Conservation (phyloP, 2,329 filamentous ascomycete genomes). For the Elsinoe batatas region DNA sequence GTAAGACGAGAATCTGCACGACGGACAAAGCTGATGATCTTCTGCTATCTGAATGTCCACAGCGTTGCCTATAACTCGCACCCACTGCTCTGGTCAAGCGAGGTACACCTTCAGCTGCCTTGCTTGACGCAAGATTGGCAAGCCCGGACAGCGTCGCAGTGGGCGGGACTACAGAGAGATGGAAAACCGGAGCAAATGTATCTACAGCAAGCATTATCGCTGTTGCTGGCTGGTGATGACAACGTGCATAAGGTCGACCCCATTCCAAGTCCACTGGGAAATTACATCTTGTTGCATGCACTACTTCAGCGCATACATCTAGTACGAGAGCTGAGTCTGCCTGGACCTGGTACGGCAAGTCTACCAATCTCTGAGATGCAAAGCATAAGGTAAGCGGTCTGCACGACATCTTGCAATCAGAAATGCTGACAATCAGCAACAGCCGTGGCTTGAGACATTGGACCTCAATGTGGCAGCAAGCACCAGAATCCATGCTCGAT, state of each 20-base stretch:
- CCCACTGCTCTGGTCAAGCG: neutral
- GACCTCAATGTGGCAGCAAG: constrained; percentile 27
- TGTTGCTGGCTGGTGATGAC: neutral
- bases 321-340: constrained; percentile 4
- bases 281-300: neutral
- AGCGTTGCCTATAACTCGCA: constrained; percentile 24
- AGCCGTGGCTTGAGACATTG: constrained; percentile 16
- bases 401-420: neutral
- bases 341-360: constrained; percentile 8
- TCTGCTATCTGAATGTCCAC: constrained; percentile 27
- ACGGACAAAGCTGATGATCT: constrained; percentile 26
- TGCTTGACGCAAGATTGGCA: constrained; percentile 9
- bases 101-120: constrained; percentile 1
- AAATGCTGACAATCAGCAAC: neutral
- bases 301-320: constrained; percentile 1
- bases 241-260: neutral
- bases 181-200: neutral
- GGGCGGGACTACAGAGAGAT: neutral
- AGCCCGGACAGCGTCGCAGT: neutral
- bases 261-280: neutral
- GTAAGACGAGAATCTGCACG: constrained; percentile 23
- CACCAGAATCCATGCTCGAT: constrained; percentile 27
- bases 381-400: neutral
- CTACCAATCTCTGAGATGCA: constrained; percentile 19
- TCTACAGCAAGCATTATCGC: neutral